Conservation (phyloP, 805 yeast species). For the Hanseniaspora valbyensis region DNA sequence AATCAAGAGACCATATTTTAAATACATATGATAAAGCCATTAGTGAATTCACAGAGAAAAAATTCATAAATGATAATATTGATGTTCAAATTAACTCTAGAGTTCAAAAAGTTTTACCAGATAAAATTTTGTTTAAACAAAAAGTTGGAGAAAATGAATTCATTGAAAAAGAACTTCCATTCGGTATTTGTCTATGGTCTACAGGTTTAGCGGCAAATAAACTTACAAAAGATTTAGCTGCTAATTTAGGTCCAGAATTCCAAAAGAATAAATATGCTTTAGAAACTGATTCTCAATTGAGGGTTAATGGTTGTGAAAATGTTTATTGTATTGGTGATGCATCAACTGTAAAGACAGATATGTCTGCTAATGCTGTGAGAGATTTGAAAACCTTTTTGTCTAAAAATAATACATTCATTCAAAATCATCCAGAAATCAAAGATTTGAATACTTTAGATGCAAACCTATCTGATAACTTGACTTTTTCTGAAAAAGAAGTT, state of each 20-base stretch:
- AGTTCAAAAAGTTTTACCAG: slow-evolving; percentile 46
- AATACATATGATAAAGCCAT: slow-evolving; percentile 59
- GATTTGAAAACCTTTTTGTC: slow-evolving; percentile 30
- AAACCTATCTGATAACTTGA: slow-evolving; percentile 27
- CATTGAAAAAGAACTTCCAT: slow-evolving; percentile 37
- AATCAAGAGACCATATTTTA: slow-evolving; percentile 54
- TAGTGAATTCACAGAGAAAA: slow-evolving; percentile 51
- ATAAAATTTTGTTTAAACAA: slow-evolving; percentile 49
- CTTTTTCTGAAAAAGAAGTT: slow-evolving; percentile 39
- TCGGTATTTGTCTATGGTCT: slow-evolving; percentile 64
- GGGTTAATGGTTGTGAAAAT: slow-evolving; percentile 60
- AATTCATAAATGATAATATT: slow-evolving; percentile 52
- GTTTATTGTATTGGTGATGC: slow-evolving; percentile 68
- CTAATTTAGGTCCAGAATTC: slow-evolving; percentile 32
- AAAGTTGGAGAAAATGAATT: slow-evolving; percentile 26
- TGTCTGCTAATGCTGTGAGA: slow-evolving; percentile 45
- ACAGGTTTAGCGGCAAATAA: slow-evolving; percentile 65
- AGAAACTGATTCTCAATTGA: slow-evolving; percentile 61
- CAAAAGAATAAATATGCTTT: slow-evolving; percentile 61
- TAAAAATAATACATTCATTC: slow-evolving; percentile 28
- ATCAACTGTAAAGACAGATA: slow-evolving; percentile 50
- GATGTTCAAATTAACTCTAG: slow-evolving; percentile 55
- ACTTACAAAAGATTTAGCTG: slow-evolving; percentile 45
- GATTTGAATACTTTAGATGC: neutral
- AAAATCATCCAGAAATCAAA: slow-evolving; percentile 42